phyloP scores from a whole-genome alignment of 768 basidiomycete genomes.

The Austroboletus festivus region DNA sequence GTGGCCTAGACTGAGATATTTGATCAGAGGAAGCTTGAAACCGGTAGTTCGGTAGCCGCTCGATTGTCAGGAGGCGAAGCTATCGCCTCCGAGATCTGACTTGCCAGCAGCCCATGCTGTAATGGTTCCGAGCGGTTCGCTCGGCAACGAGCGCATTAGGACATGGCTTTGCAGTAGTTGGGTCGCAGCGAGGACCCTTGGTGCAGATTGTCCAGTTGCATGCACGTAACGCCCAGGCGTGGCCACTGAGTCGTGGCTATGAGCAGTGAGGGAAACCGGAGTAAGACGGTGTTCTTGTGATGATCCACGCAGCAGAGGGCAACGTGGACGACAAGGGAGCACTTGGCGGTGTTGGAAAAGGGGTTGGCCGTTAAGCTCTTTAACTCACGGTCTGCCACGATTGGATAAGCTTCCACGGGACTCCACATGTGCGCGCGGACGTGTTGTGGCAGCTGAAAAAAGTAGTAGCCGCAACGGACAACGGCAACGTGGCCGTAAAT shows the following conservation, averaged over 20 bases:
- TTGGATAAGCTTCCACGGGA: conserved; percentile 38
- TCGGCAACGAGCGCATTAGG: conserved; percentile 27
- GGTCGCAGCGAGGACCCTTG: conserved; percentile 18
- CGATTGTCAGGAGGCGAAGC: conserved; percentile 31
- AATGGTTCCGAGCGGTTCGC: conserved; percentile 28
- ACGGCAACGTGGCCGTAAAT: conserved; percentile 47
- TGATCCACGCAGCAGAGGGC: conserved; percentile 23
- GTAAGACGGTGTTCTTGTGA: conserved; percentile 15
- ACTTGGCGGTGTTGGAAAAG: conserved; percentile 26
- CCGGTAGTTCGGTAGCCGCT: conserved; percentile 30
- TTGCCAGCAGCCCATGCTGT: conserved; percentile 29
- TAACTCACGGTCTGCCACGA: conserved; percentile 34
- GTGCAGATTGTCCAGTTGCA: conserved; percentile 9
- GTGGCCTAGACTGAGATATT: conserved; percentile 27
- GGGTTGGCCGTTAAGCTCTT: conserved; percentile 42
- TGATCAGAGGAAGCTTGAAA: conserved; percentile 27
- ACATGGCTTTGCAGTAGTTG: conserved; percentile 17
- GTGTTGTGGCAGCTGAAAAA: conserved; percentile 34
- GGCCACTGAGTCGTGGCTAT: background rate
- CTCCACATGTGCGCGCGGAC: conserved; percentile 32
- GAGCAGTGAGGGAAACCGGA: conserved; percentile 2
- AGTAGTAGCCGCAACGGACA: conserved; percentile 41
- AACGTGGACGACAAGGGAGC: conserved; percentile 12
- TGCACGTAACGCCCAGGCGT: conserved; percentile 8
- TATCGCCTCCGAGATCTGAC: conserved; percentile 36